Percentiles rank a stretch among this genome's conserved stretches.
These are phyloP conservation scores for Diaporthe vaccinii DNA, from an alignment of 2,329 filamentous ascomycete species.

Conservation along the genomic window DNA sequence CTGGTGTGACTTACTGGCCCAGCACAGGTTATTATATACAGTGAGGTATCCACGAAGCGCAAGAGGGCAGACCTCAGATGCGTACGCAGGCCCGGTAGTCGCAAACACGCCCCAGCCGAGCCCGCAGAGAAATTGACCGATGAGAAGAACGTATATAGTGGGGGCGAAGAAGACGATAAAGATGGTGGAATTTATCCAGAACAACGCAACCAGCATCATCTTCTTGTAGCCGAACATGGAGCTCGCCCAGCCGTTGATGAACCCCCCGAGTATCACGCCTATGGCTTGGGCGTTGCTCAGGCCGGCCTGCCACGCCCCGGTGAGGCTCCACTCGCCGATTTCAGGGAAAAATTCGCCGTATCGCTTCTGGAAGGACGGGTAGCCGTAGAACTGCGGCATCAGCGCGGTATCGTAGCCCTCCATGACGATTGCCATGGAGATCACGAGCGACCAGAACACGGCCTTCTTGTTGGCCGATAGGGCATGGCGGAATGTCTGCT, in stretches of 20 bases:
- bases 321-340: slow-evolving; percentile 44
- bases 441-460: slow-evolving; percentile 41
- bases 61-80: slow-evolving; percentile 50
- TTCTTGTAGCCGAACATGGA: slow-evolving; percentile 52
- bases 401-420: slow-evolving; percentile 51
- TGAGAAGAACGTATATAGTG: slow-evolving; percentile 48
- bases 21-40: slow-evolving; percentile 35
- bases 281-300: slow-evolving; percentile 36
- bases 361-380: slow-evolving; percentile 46
- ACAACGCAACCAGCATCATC: slow-evolving; percentile 51
- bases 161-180: slow-evolving; percentile 53
- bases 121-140: slow-evolving; percentile 51
- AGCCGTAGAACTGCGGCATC: slow-evolving; percentile 51
- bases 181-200: slow-evolving; percentile 51
- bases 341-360: slow-evolving; percentile 51
- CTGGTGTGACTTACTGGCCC: slow-evolving; percentile 13
- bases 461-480: slow-evolving; percentile 24
- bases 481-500: slow-evolving; percentile 29
- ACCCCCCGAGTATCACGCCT: slow-evolving; percentile 58
- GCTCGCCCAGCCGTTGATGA: slow-evolving; percentile 55
- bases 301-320: slow-evolving; percentile 57
- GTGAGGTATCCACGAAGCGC: slow-evolving; percentile 51
- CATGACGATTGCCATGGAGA: slow-evolving; percentile 42
- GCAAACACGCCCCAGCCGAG: slow-evolving; percentile 51
- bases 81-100: slow-evolving; percentile 53